Conservation (phyloP, 352 stramenopile species). For the Aphanomyces euteiches region DNA sequence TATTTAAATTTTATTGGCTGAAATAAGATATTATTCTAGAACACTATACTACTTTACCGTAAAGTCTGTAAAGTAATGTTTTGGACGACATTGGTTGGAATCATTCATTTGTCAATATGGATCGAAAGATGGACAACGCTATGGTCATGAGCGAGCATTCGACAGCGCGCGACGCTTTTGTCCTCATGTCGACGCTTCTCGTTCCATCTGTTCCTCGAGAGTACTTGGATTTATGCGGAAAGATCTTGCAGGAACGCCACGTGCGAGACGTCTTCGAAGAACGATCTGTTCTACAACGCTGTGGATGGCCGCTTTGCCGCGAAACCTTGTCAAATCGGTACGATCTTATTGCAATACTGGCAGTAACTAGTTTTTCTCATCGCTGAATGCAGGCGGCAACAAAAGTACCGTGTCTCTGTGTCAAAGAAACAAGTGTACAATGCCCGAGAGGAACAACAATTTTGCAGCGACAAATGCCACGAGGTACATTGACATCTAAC, state of each 20-base stretch:
- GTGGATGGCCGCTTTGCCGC: slow-evolving; percentile 65
- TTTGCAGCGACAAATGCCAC: slow-evolving; percentile 65
- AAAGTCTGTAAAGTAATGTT: too few species aligned
- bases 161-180: slow-evolving; percentile 57
- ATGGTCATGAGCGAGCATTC: background rate
- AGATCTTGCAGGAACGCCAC: slow-evolving; percentile 72
- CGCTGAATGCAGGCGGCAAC: slow-evolving; percentile 40
- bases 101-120: too few species aligned
- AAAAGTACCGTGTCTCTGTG: slow-evolving; percentile 73
- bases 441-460: slow-evolving; percentile 72
- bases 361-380: background rate
- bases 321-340: slow-evolving; percentile 51
- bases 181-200: slow-evolving; percentile 75
- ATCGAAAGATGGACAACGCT: background rate
- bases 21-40: too few species aligned
- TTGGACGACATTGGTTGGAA: too few species aligned
- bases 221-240: slow-evolving; percentile 62
- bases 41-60: too few species aligned
- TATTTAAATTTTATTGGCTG: too few species aligned
- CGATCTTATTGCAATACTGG: slow-evolving; percentile 12
- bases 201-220: slow-evolving; percentile 52
- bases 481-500: slow-evolving; percentile 39
- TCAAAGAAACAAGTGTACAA: slow-evolving; percentile 75
- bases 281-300: slow-evolving; percentile 59
- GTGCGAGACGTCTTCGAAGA: slow-evolving; percentile 82